Evolutionary conservation across 23 red algal species (phyloP).

Genomic region (Chondrus crispus): DNA sequence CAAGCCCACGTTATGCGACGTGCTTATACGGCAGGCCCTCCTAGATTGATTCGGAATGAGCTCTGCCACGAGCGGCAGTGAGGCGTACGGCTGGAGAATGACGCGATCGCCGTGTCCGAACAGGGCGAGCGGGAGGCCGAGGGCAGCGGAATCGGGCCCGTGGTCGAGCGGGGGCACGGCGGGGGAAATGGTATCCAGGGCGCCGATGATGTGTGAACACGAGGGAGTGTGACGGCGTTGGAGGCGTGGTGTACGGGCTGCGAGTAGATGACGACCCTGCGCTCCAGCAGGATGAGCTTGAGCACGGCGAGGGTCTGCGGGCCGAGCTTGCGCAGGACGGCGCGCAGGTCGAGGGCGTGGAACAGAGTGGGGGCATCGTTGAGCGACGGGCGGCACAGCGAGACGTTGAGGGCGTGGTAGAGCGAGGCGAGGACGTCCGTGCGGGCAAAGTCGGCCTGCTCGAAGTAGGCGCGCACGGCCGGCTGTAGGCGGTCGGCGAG

Average conservation of each 20-base stretch:
- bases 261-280: constrained; percentile 64
- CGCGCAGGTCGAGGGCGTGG: constrained; percentile 73
- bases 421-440: constrained; percentile 74
- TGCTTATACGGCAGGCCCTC: constrained; percentile 61
- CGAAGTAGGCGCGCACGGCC: constrained; percentile 87
- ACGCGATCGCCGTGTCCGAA: constrained; percentile 44
- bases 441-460: constrained; percentile 84
- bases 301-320: constrained; percentile 70
- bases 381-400: constrained; percentile 40
- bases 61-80: constrained; percentile 63
- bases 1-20: constrained; percentile 69
- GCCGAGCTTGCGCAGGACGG: constrained; percentile 58
- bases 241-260: constrained; percentile 64
- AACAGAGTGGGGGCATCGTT: constrained; percentile 45
- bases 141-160: not conserved
- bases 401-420: constrained; percentile 79
- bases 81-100: constrained; percentile 82
- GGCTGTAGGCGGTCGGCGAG: constrained; percentile 69
- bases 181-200: constrained; percentile 62
- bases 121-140: constrained; percentile 70
- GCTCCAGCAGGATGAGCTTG: constrained; percentile 85
- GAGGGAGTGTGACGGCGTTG: constrained; percentile 74
- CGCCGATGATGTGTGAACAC: constrained; percentile 68
- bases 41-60: constrained; percentile 50
- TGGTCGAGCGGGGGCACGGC: constrained; percentile 14